phyloP scores from a whole-genome alignment of 2,329 filamentous ascomycete genomes.

The Didymella pomorum region DNA sequence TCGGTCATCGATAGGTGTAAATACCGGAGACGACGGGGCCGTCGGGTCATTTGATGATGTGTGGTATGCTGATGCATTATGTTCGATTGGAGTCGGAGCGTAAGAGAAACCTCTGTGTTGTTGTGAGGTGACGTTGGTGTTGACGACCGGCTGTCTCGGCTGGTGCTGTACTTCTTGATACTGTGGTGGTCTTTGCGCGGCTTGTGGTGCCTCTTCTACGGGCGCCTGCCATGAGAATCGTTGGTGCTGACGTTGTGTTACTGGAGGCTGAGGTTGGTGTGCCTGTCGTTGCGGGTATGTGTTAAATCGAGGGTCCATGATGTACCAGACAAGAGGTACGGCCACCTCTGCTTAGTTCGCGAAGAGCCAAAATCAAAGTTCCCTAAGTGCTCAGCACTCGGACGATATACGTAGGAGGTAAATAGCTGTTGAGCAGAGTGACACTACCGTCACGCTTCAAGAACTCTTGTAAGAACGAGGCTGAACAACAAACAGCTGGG shows the following conservation, averaged over 20 bases:
- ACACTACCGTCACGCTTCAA: slow-evolving; percentile 7
- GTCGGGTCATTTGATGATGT: slow-evolving; percentile 38
- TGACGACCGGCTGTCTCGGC: slow-evolving; percentile 8
- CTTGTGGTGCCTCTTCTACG: slow-evolving; percentile 3
- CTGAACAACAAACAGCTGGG: slow-evolving; percentile 6
- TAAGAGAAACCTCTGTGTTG: slow-evolving; percentile 47
- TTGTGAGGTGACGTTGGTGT: slow-evolving; percentile 13
- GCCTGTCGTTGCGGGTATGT: slow-evolving; percentile 21
- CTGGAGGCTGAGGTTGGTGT: slow-evolving; percentile 27
- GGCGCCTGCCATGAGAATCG: slow-evolving; percentile 23
- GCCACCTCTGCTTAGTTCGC: not conserved
- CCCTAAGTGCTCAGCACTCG: not conserved
- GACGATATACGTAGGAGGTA: not conserved
- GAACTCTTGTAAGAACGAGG: slow-evolving; percentile 2
- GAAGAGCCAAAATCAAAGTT: not conserved
- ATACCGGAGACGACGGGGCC: slow-evolving; percentile 36
- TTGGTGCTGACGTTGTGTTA: slow-evolving; percentile 25
- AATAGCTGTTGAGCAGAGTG: not conserved
- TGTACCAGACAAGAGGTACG: slow-evolving; percentile 10
- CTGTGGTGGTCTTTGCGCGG: slow-evolving; percentile 4
- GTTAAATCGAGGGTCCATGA: slow-evolving; percentile 38
- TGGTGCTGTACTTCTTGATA: slow-evolving; percentile 14
- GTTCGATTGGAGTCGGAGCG: slow-evolving; percentile 48
- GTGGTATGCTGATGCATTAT: slow-evolving; percentile 37
- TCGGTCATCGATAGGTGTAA: slow-evolving; percentile 36